Conservation (phyloP, 805 yeast species). For the Saccharomycopsis olivae region DNA sequence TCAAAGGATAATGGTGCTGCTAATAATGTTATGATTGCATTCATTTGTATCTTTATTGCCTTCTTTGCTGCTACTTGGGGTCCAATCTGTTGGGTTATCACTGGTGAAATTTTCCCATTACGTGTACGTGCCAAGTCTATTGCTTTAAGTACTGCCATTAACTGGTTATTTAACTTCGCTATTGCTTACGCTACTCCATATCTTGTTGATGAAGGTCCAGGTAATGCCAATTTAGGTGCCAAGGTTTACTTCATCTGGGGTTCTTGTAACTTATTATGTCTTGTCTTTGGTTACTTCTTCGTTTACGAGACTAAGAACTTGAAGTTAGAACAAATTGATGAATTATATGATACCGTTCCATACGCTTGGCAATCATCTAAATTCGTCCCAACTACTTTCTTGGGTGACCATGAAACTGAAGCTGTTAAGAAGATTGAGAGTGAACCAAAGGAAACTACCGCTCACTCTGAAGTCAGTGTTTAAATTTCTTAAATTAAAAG, state of each 20-base stretch:
- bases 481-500: too few relatives aligned
- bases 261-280: slow-evolving; percentile 43
- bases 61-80: slow-evolving; percentile 27
- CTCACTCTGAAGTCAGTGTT: too few relatives aligned
- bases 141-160: slow-evolving; percentile 44
- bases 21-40: slow-evolving; percentile 46
- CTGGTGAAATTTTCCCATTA: slow-evolving; percentile 53
- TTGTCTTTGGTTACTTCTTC: slow-evolving; percentile 45
- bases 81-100: slow-evolving; percentile 51
- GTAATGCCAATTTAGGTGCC: slow-evolving; percentile 61
- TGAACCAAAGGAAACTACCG: slow-evolving; percentile 1
- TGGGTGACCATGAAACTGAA: neutral
- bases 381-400: slow-evolving; percentile 3
- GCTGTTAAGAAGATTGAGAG: neutral
- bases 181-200: slow-evolving; percentile 66
- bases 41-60: slow-evolving; percentile 43
- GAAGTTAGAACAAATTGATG: slow-evolving; percentile 58
- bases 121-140: slow-evolving; percentile 37
- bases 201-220: slow-evolving; percentile 46
- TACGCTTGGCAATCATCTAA: slow-evolving; percentile 14
- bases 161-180: slow-evolving; percentile 57
- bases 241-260: slow-evolving; percentile 49
- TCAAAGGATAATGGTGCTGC: slow-evolving; percentile 31
- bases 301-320: slow-evolving; percentile 62
- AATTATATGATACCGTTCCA: slow-evolving; percentile 35